phyloP scores from a whole-genome alignment of 805 yeast species.

The Candida odintsovae region DNA sequence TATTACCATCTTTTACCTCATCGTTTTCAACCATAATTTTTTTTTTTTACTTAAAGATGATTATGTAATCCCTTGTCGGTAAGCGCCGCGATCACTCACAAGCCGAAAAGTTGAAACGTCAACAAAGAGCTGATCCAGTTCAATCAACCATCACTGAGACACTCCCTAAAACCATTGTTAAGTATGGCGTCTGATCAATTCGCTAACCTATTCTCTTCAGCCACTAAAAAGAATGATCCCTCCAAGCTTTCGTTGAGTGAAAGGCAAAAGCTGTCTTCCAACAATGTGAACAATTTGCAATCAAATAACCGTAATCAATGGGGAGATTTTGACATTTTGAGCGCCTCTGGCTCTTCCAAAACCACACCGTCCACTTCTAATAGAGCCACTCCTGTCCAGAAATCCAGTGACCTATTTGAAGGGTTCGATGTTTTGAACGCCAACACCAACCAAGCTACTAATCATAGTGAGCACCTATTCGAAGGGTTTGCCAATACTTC shows the following conservation, averaged over 20 bases:
- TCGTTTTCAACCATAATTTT: no score
- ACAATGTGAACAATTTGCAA: constrained; percentile 3
- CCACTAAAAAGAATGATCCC: constrained; percentile 19
- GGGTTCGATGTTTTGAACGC: constrained; percentile 16
- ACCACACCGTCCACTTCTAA: neutral
- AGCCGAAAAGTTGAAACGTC: neutral
- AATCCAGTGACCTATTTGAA: constrained; percentile 15
- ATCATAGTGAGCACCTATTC: constrained; percentile 11
- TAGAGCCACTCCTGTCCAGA: neutral
- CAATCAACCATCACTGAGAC: neutral
- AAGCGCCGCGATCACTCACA: neutral
- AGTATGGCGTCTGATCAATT: constrained; percentile 17
- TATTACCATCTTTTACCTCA: no score
- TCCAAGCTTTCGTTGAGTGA: constrained; percentile 29
- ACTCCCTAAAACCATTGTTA: no score
- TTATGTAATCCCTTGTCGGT: neutral
- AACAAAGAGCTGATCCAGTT: neutral
- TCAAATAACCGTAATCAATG: constrained; percentile 17
- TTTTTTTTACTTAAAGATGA: constrained; percentile 34
- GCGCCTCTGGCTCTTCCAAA: constrained; percentile 3
- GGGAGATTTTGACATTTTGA: constrained; percentile 34
- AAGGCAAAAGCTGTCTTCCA: constrained; percentile 23
- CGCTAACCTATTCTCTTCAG: constrained; percentile 20
- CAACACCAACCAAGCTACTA: neutral
- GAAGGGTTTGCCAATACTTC: constrained; percentile 15